A percentile compares a stretch with the other conserved stretches of the same genome.
phyloP scores from a whole-genome alignment of 176 grass and related monocot genomes.

The Bromus sterilis region DNA sequence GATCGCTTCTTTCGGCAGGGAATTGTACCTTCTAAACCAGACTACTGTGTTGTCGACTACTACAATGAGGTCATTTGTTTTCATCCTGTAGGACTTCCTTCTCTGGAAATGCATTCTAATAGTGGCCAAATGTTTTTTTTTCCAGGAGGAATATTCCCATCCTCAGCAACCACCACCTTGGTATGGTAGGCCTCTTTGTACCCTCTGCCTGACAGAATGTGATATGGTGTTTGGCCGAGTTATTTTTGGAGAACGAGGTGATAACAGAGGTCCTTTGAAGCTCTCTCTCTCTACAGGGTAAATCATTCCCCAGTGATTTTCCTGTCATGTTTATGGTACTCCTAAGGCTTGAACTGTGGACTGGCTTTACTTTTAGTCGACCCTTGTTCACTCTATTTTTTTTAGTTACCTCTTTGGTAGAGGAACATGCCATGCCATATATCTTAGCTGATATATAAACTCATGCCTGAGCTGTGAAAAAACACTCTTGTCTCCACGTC shows the following conservation, averaged over 20 bases:
- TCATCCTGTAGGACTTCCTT: not conserved
- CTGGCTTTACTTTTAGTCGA: not conserved
- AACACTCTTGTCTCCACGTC: not conserved
- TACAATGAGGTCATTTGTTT: constrained; percentile 65
- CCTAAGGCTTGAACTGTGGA: not conserved
- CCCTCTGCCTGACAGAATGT: constrained; percentile 87
- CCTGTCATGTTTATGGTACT: not conserved
- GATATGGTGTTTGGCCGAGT: constrained; percentile 86
- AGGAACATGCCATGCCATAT: not conserved
- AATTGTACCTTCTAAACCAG: constrained; percentile 68
- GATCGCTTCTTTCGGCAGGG: constrained; percentile 54
- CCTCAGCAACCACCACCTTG: constrained; percentile 58
- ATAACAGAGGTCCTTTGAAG: constrained; percentile 74
- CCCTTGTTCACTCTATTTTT: not conserved
- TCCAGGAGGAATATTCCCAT: constrained; percentile 67
- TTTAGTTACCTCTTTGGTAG: not conserved
- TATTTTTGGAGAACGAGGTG: constrained; percentile 56
- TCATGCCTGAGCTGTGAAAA: not conserved
- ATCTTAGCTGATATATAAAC: not conserved
- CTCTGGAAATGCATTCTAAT: not conserved
- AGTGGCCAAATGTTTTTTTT: constrained; percentile 8
- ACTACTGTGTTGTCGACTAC: constrained; percentile 88
- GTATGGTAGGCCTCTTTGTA: constrained; percentile 90
- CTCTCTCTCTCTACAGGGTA: constrained; percentile 71
- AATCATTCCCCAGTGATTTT: constrained; percentile 21